Evolutionary conservation across 1,139 yeast species (phyloP).

Genomic region (Nakaseomyces bracarensis): DNA sequence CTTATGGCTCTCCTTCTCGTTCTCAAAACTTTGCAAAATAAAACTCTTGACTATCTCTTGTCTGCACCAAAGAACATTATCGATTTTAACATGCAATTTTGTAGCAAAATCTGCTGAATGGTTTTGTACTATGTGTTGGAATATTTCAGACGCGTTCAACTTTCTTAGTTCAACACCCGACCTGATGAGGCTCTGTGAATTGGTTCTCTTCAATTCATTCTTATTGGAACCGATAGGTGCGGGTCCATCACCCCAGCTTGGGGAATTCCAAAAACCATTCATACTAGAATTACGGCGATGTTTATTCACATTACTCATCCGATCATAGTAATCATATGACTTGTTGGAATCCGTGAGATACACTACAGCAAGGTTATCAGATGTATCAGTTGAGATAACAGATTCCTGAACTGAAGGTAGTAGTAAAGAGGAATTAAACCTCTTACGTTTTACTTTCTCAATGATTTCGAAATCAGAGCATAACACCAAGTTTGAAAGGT

Average conservation of each 20-base stretch:
- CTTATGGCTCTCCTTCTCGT: constrained; percentile 1
- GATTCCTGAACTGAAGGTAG: constrained; percentile 19
- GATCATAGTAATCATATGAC: constrained; percentile 20
- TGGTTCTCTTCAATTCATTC: constrained; percentile 13
- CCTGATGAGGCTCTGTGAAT: constrained; percentile 10
- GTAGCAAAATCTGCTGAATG: constrained; percentile 6
- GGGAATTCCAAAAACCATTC: constrained; percentile 7
- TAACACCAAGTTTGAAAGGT: constrained; percentile 48
- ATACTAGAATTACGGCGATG: constrained; percentile 9
- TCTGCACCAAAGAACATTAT: constrained; percentile 28
- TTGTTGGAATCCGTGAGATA: constrained; percentile 28
- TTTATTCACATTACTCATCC: constrained; percentile 4
- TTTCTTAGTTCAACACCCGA: constrained; percentile 14
- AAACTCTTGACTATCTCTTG: constrained; percentile 26
- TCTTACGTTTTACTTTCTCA: constrained; percentile 13
- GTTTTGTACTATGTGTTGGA: constrained; percentile 14
- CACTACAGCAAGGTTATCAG: constrained; percentile 17
- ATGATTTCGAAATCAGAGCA: constrained; percentile 45
- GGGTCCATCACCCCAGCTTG: constrained; percentile 17
- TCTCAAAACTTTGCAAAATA: constrained; percentile 15
- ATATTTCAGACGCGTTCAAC: constrained; percentile 18
- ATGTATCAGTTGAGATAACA: constrained; percentile 11
- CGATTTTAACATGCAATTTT: constrained; percentile 16
- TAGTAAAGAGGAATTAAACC: constrained; percentile 13
- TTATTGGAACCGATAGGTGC: constrained; percentile 20